Conservation (phyloP, 129 eudicot species). For the Chrysanthemum makinoi region DNA sequence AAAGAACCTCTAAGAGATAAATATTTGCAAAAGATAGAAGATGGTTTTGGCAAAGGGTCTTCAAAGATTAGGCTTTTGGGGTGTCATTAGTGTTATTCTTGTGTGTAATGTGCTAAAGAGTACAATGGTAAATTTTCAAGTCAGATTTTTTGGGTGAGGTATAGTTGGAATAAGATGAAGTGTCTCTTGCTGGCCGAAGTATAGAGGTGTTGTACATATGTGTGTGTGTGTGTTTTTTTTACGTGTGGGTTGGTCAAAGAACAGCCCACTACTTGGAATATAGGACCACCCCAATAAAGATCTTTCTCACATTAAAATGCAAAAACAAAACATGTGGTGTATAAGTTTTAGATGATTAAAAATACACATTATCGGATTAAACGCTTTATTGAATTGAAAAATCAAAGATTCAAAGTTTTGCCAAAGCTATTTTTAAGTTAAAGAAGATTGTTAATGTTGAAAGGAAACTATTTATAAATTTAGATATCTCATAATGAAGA, state of each 20-base stretch:
- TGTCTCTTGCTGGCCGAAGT: constrained; percentile 32
- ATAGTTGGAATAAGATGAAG: constrained; percentile 28
- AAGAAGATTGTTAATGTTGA: no score
- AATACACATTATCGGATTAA: no score
- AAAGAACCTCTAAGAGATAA: not conserved
- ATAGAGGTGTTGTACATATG: constrained; percentile 2
- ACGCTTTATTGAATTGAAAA: no score
- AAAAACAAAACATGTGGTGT: no score
- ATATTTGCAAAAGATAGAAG: not conserved
- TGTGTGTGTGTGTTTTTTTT: constrained; percentile 23
- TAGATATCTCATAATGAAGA: no score
- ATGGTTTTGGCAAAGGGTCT: constrained; percentile 4
- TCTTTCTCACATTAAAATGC: no score
- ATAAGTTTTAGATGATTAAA: no score
- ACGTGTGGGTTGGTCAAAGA: constrained; percentile 35
- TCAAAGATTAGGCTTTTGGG: constrained; percentile 25
- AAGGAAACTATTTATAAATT: no score
- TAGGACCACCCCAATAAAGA: constrained; percentile 25
- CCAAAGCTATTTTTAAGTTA: no score
- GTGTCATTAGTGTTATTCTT: constrained; percentile 27
- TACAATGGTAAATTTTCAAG: constrained; percentile 8
- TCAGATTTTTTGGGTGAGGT: constrained; percentile 23
- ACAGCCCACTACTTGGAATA: constrained; percentile 28
- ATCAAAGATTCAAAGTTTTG: no score
- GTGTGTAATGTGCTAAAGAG: constrained; percentile 17